Evolutionary conservation across 768 basidiomycete species (phyloP).

Genomic region (Chalciporus pseudorubinellus): DNA sequence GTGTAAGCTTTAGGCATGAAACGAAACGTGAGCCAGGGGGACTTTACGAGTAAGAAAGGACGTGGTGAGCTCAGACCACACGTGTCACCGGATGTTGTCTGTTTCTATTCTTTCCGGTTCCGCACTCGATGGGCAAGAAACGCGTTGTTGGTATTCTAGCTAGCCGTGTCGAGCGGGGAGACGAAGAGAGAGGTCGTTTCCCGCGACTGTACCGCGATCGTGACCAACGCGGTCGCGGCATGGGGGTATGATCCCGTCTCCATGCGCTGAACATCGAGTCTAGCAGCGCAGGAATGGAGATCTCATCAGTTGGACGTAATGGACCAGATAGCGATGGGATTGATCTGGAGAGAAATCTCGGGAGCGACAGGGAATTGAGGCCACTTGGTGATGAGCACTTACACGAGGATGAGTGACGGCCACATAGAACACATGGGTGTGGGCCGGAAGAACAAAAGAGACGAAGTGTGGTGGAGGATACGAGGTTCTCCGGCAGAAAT

Average conservation of each 20-base stretch:
- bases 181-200: constrained; percentile 12
- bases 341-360: constrained; percentile 22
- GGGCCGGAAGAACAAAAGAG: neutral
- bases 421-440: neutral
- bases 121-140: neutral
- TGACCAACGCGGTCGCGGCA: constrained; percentile 9
- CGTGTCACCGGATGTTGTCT: constrained; percentile 4
- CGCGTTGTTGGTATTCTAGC: neutral
- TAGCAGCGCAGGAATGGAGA: constrained; percentile 2
- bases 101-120: neutral
- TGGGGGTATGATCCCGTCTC: constrained; percentile 14
- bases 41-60: neutral
- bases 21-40: constrained; percentile 1
- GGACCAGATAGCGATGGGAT: constrained; percentile 18
- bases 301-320: constrained; percentile 10
- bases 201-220: constrained; percentile 29
- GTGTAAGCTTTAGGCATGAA: neutral
- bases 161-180: neutral
- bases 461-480: neutral
- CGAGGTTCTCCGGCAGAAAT: neutral
- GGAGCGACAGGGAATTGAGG: constrained; percentile 18
- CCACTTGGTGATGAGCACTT: neutral
- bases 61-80: neutral
- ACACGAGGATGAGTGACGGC: constrained; percentile 6
- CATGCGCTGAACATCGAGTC: constrained; percentile 4